Base-by-base conservation (phyloP, 2,329 filamentous ascomycete genomes). In the Pezicula carpinea region DNA sequence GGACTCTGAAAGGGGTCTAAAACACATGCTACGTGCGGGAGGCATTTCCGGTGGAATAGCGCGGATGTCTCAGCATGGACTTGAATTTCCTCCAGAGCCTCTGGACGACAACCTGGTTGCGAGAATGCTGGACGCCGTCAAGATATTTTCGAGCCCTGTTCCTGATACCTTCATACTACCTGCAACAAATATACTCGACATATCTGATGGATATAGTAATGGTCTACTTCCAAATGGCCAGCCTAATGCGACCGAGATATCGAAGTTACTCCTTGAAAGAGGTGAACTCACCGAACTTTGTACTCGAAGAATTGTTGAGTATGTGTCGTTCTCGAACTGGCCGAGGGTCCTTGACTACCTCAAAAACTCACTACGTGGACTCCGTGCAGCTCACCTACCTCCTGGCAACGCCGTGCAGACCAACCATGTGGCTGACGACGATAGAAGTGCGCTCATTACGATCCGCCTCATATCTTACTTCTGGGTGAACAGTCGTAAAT, bases 311-410 rank as follows among this genome's bases (percentile, higher is more conserved):
- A 71, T 86, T 14, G 69, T 83, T 29, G 81, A 85, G 60, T 87
- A 80, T 54, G 65, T 83, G 49, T 83, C 80, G 13, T 82, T 79
- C 6, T 80, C 80, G 2, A 85, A 75, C 56, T 87, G 83, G 83
- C 55, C 70, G 23, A 64, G 72, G 33, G 73, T 79, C 3, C 79
- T 84, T 46, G 78, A 82, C 40, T 80, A 80, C 56, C 65, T 84
- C 46, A 74, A 78, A 23, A 72, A 69, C 38, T 56, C 59, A 13
- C 50, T 65, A 14, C 53, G 58, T 6, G 33, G 41, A 33, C 39
- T 53, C 22, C 56, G 61, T 22, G 55, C 60, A 34, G 54, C 57
- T 32, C 61, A 61, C 46, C 54, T 56, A 45, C 49, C 50, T 22
- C 42, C 43, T 32, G 58, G 54, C 26, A 59, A 52, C 35, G 22